Conservation (phyloP, 208 protist species). For the Vickermania ingenoplastis region DNA sequence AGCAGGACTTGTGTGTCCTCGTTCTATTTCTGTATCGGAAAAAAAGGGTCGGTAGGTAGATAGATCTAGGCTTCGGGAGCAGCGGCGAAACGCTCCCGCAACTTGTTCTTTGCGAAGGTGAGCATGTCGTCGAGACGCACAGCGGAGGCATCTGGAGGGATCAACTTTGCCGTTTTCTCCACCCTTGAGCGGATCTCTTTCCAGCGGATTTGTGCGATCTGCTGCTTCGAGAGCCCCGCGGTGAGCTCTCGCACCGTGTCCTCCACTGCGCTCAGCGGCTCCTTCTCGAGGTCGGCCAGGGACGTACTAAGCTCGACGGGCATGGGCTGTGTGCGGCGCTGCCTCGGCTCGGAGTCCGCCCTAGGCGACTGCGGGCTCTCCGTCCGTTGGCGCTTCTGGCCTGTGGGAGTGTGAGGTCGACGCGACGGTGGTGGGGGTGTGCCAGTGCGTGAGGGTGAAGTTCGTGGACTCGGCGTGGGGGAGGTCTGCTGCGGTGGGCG, state of each 20-base stretch:
- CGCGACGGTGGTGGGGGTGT: neutral
- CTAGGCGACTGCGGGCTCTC: neutral
- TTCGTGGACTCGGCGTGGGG: neutral
- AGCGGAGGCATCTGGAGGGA: no score
- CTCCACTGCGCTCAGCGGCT: slow-evolving; percentile 11
- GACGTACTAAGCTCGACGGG: neutral
- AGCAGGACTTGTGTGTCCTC: no score
- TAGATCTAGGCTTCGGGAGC: no score
- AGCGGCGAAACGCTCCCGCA: no score
- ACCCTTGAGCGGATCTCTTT: slow-evolving; percentile 25
- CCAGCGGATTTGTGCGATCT: slow-evolving; percentile 55
- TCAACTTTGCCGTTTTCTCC: slow-evolving; percentile 10
- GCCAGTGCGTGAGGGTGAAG: neutral
- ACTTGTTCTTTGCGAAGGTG: neutral
- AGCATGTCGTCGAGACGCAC: neutral
- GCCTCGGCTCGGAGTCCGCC: neutral
- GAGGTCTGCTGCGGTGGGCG: slow-evolving; percentile 6
- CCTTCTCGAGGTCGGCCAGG: neutral
- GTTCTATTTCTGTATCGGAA: no score
- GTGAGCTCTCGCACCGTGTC: slow-evolving; percentile 23
- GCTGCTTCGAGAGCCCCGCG: slow-evolving; percentile 19
- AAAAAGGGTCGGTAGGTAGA: no score
- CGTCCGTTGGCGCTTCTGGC: neutral
- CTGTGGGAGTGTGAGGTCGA: neutral
- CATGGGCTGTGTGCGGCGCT: neutral